Base-by-base conservation (phyloP, 192 early-diverging fungal genomes). In the Coemansia sp. region DNA sequence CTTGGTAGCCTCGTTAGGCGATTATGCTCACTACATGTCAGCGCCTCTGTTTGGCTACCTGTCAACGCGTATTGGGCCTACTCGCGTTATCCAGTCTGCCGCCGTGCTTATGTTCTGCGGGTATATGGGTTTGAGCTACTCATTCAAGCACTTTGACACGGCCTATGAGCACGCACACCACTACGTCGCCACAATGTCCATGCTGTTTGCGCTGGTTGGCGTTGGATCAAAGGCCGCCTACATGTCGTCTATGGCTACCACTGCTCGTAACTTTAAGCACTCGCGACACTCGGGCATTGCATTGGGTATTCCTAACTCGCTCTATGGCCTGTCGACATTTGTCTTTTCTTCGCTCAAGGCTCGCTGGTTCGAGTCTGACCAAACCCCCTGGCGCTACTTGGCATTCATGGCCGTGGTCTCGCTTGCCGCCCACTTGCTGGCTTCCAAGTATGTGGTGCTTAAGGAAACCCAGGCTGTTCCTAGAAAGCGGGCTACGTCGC, bases 1-100 rank as follows among this genome's bases (percentile, higher is more conserved):
- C 72, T 57, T 86, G 17, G 84, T 92, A 1, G 90, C 89, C 7
- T 87, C 85, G 23, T 58, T 77, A 10, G 88, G 87, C 36, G 88
- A 90, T 66, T 89, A 89, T 53, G 90, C 89, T 8, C 78, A 87
- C 65, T 92, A 88, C 73, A 80, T 92, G 55, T 77, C 72, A 1
- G 89, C 81, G 9, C 89, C 89, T n/a, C 48, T 89, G 17, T 82
- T 85, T 50, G 89, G 89, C 14, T 73, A 73, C 62, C 64, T 88
- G 9, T 71, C 82, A 8, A 75, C 87, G 42, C 74, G 70, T 7
- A 70, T 74, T 63, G 83, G 86, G 1, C 72, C 85, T 1, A 72
- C 66, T 27, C 69, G 63, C 5, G 74, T 77, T 15, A 67, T 75
- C n/a, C 69, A 72, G 31, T 23, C 65, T 0, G 84, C 76, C 31